Evolutionary conservation across 78 protist genomes (phyloP).

Genomic region (Dictyostelium firmibasis): DNA sequence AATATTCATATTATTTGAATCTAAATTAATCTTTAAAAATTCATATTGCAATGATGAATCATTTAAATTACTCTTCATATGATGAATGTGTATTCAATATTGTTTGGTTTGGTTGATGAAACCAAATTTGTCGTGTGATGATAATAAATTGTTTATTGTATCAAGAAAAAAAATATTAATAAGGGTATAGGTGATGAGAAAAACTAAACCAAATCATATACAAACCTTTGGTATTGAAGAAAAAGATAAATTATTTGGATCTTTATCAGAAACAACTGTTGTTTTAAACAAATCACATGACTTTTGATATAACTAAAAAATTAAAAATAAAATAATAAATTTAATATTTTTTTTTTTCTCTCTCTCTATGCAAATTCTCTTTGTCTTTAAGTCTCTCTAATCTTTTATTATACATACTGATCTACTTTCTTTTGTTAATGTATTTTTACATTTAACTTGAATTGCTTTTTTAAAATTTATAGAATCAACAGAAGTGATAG

Average conservation of each 20-base stretch:
- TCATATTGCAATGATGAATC: background rate
- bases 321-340: background rate
- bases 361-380: too few species aligned
- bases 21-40: conserved; percentile 1
- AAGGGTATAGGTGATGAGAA: background rate
- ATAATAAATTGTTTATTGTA: too few species aligned
- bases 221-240: conserved; percentile 14
- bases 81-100: too few species aligned
- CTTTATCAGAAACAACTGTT: background rate
- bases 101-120: too few species aligned
- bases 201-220: background rate
- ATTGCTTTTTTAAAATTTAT: background rate
- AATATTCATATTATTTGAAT: background rate
- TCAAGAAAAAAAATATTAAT: too few species aligned
- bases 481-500: background rate
- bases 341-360: background rate
- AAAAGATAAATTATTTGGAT: background rate
- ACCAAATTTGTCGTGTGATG: too few species aligned
- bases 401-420: background rate
- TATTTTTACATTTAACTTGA: background rate
- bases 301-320: background rate
- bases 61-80: background rate
- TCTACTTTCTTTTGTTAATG: background rate
- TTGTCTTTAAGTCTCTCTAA: too few species aligned
- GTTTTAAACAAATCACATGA: background rate